Conservation (phyloP, 1,284 basidiomycete genomes). For the Pyrrhoderma noxium region DNA sequence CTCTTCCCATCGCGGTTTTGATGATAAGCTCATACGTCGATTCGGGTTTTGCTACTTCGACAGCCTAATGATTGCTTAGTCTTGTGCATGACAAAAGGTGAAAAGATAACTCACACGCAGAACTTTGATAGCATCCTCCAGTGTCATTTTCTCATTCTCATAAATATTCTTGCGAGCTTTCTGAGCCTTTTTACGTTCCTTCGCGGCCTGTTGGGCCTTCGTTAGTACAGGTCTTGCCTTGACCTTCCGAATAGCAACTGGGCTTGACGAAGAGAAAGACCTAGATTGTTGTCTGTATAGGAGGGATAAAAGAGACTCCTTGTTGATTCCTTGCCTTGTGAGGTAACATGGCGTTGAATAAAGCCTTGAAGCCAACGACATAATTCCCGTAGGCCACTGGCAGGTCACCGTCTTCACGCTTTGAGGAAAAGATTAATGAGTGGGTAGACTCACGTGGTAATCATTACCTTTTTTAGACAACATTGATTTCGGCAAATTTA, state of each 20-base stretch:
- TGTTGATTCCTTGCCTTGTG: too few species aligned
- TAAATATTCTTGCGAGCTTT: slow-evolving; percentile 40
- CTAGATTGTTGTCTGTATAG: background rate
- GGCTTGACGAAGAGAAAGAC: slow-evolving; percentile 15
- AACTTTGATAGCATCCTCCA: slow-evolving; percentile 57
- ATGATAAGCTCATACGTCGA: slow-evolving; percentile 77
- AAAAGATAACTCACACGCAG: slow-evolving; percentile 47
- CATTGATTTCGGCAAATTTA: too few species aligned
- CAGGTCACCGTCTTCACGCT: too few species aligned
- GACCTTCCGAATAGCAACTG: slow-evolving; percentile 13
- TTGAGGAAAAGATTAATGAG: too few species aligned
- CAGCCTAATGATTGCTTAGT: slow-evolving; percentile 44
- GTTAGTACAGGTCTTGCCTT: slow-evolving; percentile 17
- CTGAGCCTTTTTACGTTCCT: slow-evolving; percentile 29
- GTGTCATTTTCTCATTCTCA: slow-evolving; percentile 52
- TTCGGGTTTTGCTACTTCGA: slow-evolving; percentile 69
- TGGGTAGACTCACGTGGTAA: too few species aligned
- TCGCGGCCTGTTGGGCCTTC: slow-evolving; percentile 30
- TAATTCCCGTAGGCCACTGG: too few species aligned
- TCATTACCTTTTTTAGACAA: too few species aligned
- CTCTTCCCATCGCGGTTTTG: slow-evolving; percentile 68
- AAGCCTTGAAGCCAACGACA: too few species aligned
- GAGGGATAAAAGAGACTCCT: too few species aligned
- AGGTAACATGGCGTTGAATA: too few species aligned
- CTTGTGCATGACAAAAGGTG: background rate